Percentiles rank a stretch among this genome's conserved stretches.
These are phyloP conservation scores for Stagonosporopsis rhizophila DNA, from an alignment of 2,329 filamentous ascomycete genomes.

Conservation along the genomic window DNA sequence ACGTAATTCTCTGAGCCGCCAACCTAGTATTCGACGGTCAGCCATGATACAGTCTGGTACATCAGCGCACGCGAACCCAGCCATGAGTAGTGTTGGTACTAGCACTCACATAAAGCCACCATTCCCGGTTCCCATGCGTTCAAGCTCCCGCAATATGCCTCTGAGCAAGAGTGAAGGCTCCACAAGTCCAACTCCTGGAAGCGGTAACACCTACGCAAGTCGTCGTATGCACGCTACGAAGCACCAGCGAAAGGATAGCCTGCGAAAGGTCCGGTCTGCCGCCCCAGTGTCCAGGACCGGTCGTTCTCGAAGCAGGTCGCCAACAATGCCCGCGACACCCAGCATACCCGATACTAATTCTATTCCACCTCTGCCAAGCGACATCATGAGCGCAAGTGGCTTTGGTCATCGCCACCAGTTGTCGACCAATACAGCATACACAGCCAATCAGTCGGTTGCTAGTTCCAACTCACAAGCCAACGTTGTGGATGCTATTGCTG, in stretches of 20 bases:
- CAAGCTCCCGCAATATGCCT: constrained; percentile 80
- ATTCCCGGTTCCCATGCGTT: constrained; percentile 88
- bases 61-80: constrained; percentile 73
- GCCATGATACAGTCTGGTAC: constrained; percentile 83
- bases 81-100: constrained; percentile 62
- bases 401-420: constrained; percentile 62
- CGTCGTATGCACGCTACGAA: constrained; percentile 51
- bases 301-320: constrained; percentile 56
- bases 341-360: constrained; percentile 72
- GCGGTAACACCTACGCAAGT: constrained; percentile 44
- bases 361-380: constrained; percentile 75
- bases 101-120: constrained; percentile 66
- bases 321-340: constrained; percentile 71
- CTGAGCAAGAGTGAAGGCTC: constrained; percentile 76
- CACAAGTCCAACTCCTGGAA: constrained; percentile 73
- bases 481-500: constrained; percentile 95
- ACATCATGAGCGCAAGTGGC: constrained; percentile 65
- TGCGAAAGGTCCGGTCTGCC: constrained; percentile 85
- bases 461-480: constrained; percentile 72
- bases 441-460: constrained; percentile 62
- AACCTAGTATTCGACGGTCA: constrained; percentile 74
- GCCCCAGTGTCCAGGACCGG: constrained; percentile 67
- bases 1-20: constrained; percentile 40
- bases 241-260: constrained; percentile 64
- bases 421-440: constrained; percentile 67